Percentiles rank a stretch among this genome's conserved stretches.
Conservation (phyloP, 371 early-diverging fungal genomes). For the Cokeromyces recurvatus region DNA sequence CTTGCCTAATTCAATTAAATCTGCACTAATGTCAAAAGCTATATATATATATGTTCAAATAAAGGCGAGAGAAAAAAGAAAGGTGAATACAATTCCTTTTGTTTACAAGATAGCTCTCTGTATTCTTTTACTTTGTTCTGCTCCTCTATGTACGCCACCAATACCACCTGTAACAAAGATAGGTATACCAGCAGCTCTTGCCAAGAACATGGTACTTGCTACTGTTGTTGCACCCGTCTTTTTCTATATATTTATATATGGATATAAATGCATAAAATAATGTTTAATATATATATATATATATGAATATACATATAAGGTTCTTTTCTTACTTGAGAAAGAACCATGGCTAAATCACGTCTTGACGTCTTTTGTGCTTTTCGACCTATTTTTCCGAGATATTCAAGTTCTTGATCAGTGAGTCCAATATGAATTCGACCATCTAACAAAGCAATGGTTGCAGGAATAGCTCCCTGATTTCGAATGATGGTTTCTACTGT, state of each 20-base stretch:
- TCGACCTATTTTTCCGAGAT: constrained; percentile 58
- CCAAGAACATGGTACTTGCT: constrained; percentile 82
- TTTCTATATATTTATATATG: constrained; percentile 22
- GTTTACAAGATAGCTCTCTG: background rate
- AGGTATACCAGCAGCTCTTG: constrained; percentile 78
- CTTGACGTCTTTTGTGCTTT: constrained; percentile 77
- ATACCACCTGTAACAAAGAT: constrained; percentile 97
- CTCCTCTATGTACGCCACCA: constrained; percentile 93
- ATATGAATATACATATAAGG: no score
- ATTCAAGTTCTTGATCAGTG: constrained; percentile 50
- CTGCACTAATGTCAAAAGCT: constrained; percentile 89
- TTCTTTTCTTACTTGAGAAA: constrained; percentile 57
- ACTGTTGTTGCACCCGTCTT: constrained; percentile 88
- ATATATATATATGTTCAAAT: background rate
- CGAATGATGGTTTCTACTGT: constrained; percentile 75
- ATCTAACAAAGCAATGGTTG: constrained; percentile 86
- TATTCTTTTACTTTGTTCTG: constrained; percentile 54
- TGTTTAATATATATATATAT: background rate
- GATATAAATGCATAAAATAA: background rate
- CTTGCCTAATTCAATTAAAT: constrained; percentile 86
- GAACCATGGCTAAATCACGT: constrained; percentile 76
- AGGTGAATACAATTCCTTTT: background rate
- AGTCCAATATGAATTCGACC: constrained; percentile 80
- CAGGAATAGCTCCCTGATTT: constrained; percentile 74
- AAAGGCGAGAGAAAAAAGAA: no score